A percentile compares a stretch with the other conserved stretches of the same genome.
These are phyloP conservation scores for Penicillium thymicola DNA, from an alignment of 2,329 filamentous ascomycete genomes.

Conservation along the genomic window DNA sequence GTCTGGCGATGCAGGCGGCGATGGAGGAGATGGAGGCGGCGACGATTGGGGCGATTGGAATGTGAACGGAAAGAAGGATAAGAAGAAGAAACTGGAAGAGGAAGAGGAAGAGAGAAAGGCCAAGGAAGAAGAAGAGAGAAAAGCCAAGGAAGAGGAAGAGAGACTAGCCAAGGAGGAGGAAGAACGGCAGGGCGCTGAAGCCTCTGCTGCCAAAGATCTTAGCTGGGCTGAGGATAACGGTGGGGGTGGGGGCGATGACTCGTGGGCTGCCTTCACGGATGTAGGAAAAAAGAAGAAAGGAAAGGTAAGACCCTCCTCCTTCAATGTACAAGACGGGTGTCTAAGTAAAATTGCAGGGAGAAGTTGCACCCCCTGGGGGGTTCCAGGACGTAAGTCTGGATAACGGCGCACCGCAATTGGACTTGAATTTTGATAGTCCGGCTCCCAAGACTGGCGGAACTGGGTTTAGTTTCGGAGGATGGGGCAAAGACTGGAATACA, in stretches of 20 bases:
- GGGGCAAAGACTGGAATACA: conserved; percentile 59
- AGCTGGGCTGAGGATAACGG: conserved; percentile 47
- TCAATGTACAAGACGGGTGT: neutral
- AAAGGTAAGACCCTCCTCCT: conserved; percentile 43
- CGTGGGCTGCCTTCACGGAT: conserved; percentile 50
- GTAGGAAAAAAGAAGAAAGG: conserved; percentile 56
- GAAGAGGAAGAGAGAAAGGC: conserved; percentile 31
- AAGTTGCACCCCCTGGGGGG: conserved; percentile 43
- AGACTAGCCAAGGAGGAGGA: conserved; percentile 24
- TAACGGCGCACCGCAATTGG: conserved; percentile 56
- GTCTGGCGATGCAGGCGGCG: conserved; percentile 29
- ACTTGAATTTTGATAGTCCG: conserved; percentile 54
- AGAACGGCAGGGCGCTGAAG: conserved; percentile 30
- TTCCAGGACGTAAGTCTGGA: conserved; percentile 69
- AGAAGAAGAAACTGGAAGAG: conserved; percentile 29
- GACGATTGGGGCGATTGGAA: conserved; percentile 44
- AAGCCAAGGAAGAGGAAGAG: conserved; percentile 29
- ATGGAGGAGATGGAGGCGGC: conserved; percentile 32
- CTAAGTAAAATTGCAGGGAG: conserved; percentile 25
- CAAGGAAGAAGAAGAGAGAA: conserved; percentile 27
- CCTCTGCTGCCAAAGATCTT: conserved; percentile 33
- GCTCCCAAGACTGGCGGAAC: conserved; percentile 39
- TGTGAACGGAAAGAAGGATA: conserved; percentile 27
- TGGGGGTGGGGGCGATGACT: conserved; percentile 44
- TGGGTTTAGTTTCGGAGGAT: conserved; percentile 52